These are phyloP conservation scores for Stentor coeruleus DNA, from an alignment of 73 alveolate genomes.

Conservation along the genomic window DNA sequence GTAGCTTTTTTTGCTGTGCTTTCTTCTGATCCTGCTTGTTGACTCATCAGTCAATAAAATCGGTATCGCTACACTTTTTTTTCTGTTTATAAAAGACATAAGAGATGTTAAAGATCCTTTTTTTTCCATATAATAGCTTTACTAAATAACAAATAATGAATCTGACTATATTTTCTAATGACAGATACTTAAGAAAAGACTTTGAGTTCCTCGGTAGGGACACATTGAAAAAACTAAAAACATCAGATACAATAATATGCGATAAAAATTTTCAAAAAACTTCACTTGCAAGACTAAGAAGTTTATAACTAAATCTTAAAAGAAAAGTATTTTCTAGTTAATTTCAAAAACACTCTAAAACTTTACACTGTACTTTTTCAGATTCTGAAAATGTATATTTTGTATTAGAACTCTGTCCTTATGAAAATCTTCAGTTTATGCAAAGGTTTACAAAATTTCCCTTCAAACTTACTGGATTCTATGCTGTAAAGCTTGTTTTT, in stretches of 20 bases:
- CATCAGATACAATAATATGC: constrained; percentile 1
- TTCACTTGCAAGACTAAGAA: neutral
- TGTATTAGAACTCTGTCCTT: constrained; percentile 44
- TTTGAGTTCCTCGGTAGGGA: constrained; percentile 25
- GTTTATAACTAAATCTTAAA: neutral
- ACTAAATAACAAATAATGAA: no score
- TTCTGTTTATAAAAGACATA: no score
- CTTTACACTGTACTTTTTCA: constrained; percentile 26
- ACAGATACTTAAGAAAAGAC: neutral
- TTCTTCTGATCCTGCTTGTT: no score
- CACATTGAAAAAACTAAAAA: neutral
- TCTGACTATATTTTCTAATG: no score
- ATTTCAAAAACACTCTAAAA: neutral
- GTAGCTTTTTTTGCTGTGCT: no score
- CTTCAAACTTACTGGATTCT: constrained; percentile 38
- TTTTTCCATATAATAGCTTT: no score
- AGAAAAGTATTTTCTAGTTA: neutral
- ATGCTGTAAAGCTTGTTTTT: constrained; percentile 38
- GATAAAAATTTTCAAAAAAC: constrained; percentile 1
- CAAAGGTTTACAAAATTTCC: constrained; percentile 34
- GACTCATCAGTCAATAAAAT: no score
- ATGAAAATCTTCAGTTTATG: constrained; percentile 39
- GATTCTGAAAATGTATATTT: constrained; percentile 40
- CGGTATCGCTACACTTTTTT: no score
- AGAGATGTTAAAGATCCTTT: no score